Evolutionary conservation across 2,329 filamentous ascomycete genomes (phyloP), one percentile per base, ranked within the genome.

Genomic region (Dactylellina leptospora): DNA sequence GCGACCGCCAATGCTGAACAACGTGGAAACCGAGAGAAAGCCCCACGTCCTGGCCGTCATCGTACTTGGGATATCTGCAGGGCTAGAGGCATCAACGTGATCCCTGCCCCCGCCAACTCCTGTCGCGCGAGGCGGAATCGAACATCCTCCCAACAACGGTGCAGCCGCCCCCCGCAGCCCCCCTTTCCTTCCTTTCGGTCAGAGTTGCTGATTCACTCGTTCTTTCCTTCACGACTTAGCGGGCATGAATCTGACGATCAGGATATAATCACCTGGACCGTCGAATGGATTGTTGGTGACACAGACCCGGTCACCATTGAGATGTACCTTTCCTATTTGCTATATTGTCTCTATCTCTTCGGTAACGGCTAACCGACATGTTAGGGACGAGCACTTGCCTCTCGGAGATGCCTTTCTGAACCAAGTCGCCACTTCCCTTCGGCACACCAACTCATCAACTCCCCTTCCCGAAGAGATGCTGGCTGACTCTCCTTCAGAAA

Each of bases 271-370:
- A 22, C 55, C 16, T 70, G 64, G 64, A 62, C 64, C 11, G 42
- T 70, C n/a, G 64, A 62, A 54, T 70, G 64, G 64, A 20, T 62
- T 20, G 2, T 56, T 16, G 44, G 56, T 50, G 25, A 28, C 40
- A 30, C 13, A 40, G 18, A 4, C 4, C n/a, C 22, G 9, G 16
- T 42, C 33, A 70, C 56, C 2, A 23, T 33, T 22, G 40, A 70
- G 50, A 23, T 70, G 64, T 70, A 56, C 4, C 18, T 28, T n/a
- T 25, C 40, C 25, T 8, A 6, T 40, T n/a, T n/a, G n/a, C 8
- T 13, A 45, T 18, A 3, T 16, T 16, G 8, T n/a, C 18, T 16
- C n/a, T 23, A 28, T n/a, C 18, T 8, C 18, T 9, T 44, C 4
- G 9, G 2, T 3, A n/a, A 11, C 18, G 18, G 11, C 8, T 8